Conservation (phyloP, 345 rosid genomes). For the Carallia brachiata region DNA sequence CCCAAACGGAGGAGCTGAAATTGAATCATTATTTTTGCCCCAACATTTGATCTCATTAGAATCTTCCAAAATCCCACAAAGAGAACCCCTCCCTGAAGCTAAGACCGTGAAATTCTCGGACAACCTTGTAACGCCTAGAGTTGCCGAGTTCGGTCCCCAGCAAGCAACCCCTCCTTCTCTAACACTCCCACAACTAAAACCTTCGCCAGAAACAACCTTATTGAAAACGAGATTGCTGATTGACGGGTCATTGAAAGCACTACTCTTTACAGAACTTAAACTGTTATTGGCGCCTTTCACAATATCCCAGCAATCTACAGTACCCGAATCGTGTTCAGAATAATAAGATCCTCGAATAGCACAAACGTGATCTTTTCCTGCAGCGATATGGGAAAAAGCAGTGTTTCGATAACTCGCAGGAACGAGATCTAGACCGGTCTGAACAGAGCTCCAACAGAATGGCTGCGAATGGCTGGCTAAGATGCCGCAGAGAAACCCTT, state of each 20-base stretch:
- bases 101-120: conserved; percentile 41
- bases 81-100: conserved; percentile 51
- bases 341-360: conserved; percentile 87
- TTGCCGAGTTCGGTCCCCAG: conserved; percentile 69
- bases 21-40: conserved; percentile 48
- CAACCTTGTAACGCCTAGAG: conserved; percentile 43
- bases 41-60: conserved; percentile 61
- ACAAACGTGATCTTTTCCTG: conserved; percentile 79
- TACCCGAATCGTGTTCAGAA: conserved; percentile 62
- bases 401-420: conserved; percentile 48
- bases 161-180: conserved; percentile 72
- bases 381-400: conserved; percentile 73
- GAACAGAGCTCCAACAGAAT: conserved; percentile 58
- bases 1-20: conserved; percentile 27
- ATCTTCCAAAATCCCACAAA: conserved; percentile 57
- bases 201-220: conserved; percentile 72
- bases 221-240: conserved; percentile 49
- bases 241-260: conserved; percentile 41
- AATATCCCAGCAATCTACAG: conserved; percentile 80
- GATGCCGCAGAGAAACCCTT: conserved; percentile 77
- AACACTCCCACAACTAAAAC: conserved; percentile 78
- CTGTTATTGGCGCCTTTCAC: conserved; percentile 32
- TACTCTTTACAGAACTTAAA: conserved; percentile 37
- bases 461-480: conserved; percentile 64
- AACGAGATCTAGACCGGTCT: conserved; percentile 60